phyloP scores from a whole-genome alignment of 2,329 filamentous ascomycete species.

The Camptophora hylomeconis region DNA sequence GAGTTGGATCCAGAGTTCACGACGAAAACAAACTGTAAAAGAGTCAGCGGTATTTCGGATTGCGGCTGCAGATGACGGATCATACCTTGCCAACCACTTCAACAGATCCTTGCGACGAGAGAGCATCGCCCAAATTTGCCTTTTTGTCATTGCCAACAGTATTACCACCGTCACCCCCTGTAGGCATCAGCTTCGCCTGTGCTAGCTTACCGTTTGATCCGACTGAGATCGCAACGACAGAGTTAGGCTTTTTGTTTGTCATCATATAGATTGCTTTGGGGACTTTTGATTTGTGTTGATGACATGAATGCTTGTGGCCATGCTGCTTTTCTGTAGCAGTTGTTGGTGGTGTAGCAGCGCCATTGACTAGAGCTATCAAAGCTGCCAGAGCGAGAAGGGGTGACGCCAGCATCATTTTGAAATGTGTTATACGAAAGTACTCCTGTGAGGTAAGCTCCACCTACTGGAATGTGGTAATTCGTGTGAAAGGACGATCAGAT shows the following conservation, averaged over 20 bases:
- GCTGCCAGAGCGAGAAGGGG: too few species aligned
- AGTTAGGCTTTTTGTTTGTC: constrained; percentile 39
- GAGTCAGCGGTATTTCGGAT: constrained; percentile 1
- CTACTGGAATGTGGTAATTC: too few species aligned
- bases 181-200: constrained; percentile 29
- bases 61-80: background rate
- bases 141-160: constrained; percentile 25
- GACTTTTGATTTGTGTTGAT: too few species aligned
- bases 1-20: constrained; percentile 28
- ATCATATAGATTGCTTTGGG: constrained; percentile 42
- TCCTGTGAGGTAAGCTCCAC: too few species aligned
- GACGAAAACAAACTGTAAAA: constrained; percentile 15
- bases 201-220: constrained; percentile 34
- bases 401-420: too few species aligned
- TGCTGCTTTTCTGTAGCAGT: too few species aligned
- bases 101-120: constrained; percentile 39
- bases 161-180: constrained; percentile 35
- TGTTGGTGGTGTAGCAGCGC: too few species aligned
- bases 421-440: too few species aligned
- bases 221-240: constrained; percentile 39
- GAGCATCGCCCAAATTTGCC: constrained; percentile 35
- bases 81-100: constrained; percentile 39
- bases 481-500: too few species aligned
- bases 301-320: too few species aligned
- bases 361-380: too few species aligned